Evolutionary conservation across 2,329 filamentous ascomycete species (phyloP).

Genomic region (Aspergillus texensis): DNA sequence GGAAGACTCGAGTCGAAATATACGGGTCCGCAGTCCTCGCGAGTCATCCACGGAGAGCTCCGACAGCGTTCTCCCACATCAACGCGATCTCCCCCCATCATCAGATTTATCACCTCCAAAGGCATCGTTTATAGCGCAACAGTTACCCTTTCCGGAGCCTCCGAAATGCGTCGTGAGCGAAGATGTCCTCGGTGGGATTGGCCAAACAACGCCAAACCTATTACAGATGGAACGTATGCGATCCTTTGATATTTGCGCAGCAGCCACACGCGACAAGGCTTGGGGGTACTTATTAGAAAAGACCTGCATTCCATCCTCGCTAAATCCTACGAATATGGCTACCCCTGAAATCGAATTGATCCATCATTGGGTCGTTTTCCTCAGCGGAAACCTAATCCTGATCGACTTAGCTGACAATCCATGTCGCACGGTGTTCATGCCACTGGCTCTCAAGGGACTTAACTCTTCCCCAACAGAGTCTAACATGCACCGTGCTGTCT

Average conservation of each 20-base stretch:
- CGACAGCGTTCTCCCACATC: neutral
- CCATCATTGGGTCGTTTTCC: slow-evolving; percentile 34
- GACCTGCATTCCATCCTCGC: neutral
- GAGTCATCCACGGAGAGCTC: neutral
- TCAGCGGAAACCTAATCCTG: slow-evolving; percentile 32
- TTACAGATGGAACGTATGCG: neutral
- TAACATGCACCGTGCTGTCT: slow-evolving; percentile 32
- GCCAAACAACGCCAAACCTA: neutral
- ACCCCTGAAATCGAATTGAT: slow-evolving; percentile 27
- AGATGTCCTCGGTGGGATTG: neutral
- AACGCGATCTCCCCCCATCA: neutral
- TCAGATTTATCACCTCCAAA: neutral
- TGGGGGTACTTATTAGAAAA: too few relatives aligned
- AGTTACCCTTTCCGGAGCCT: neutral
- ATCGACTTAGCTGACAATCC: slow-evolving; percentile 33
- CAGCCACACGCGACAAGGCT: neutral
- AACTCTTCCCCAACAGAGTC: slow-evolving; percentile 12
- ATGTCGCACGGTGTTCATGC: slow-evolving; percentile 32
- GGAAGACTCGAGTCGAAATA: neutral
- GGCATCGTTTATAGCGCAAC: neutral
- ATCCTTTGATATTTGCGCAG: neutral
- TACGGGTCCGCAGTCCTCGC: neutral
- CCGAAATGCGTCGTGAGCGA: neutral
- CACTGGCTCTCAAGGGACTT: slow-evolving; percentile 16
- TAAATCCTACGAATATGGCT: slow-evolving; percentile 16